phyloP scores from a whole-genome alignment of 441 rosid genomes.

The Biscutella laevigata region DNA sequence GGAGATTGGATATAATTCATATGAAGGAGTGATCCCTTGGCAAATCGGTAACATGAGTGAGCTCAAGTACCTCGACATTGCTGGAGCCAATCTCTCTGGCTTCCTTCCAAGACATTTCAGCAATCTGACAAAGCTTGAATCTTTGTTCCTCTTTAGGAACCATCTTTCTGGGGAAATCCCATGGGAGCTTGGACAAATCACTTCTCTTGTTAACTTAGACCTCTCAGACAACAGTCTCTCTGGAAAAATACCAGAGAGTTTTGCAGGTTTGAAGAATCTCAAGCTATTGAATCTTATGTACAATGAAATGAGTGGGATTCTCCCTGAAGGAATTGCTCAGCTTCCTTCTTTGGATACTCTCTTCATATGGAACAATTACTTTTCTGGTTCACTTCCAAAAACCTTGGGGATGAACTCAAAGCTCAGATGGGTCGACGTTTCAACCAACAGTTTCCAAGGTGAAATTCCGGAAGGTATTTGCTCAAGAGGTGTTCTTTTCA shows the following conservation, averaged over 20 bases:
- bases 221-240: conserved; percentile 74
- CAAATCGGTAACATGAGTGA: conserved; percentile 63
- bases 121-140: conserved; percentile 71
- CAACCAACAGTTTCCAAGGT: conserved; percentile 69
- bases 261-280: conserved; percentile 60
- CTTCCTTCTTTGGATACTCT: conserved; percentile 79
- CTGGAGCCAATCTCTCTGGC: conserved; percentile 74
- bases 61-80: conserved; percentile 78
- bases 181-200: conserved; percentile 48
- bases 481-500: conserved; percentile 52
- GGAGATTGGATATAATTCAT: conserved; percentile 92
- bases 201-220: conserved; percentile 59
- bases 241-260: conserved; percentile 74
- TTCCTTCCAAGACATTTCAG: conserved; percentile 53
- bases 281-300: conserved; percentile 70
- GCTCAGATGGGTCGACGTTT: conserved; percentile 81
- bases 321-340: conserved; percentile 57
- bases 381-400: conserved; percentile 68
- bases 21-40: conserved; percentile 67
- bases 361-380: conserved; percentile 79
- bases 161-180: conserved; percentile 59
- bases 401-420: conserved; percentile 65
- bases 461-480: conserved; percentile 69
- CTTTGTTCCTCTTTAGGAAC: conserved; percentile 77
- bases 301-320: conserved; percentile 76